Evolutionary conservation across 805 yeast species (phyloP).

Genomic region (Saturnispora gosingensis): DNA sequence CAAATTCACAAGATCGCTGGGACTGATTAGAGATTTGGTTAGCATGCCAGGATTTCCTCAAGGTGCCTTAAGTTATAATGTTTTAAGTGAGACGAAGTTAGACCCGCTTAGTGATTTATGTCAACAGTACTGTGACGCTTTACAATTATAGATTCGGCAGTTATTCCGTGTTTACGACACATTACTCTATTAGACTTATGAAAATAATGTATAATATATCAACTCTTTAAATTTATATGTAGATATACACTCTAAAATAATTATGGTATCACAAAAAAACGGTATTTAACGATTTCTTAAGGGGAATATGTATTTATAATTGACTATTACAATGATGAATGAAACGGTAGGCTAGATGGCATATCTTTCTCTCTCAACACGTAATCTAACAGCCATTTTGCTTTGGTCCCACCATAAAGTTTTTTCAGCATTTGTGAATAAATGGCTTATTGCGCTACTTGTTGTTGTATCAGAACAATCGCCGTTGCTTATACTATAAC

Average conservation of each 20-base stretch:
- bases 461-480: slow-evolving; percentile 15
- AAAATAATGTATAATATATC: not conserved
- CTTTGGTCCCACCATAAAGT: slow-evolving; percentile 24
- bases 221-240: not conserved
- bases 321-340: not conserved
- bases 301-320: not conserved
- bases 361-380: slow-evolving; percentile 28
- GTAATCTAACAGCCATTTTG: slow-evolving; percentile 25
- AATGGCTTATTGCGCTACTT: slow-evolving; percentile 10
- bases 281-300: not conserved
- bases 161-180: too few relatives aligned
- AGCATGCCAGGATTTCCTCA: slow-evolving; percentile 28
- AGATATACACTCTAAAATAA: not conserved
- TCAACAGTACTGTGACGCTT: slow-evolving; percentile 33
- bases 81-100: slow-evolving; percentile 29
- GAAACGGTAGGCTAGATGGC: not conserved
- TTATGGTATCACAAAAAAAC: not conserved
- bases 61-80: slow-evolving; percentile 30
- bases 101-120: slow-evolving; percentile 31
- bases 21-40: slow-evolving; percentile 26
- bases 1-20: slow-evolving; percentile 27
- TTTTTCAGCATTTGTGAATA: slow-evolving; percentile 22
- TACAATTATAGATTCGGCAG: slow-evolving; percentile 24
- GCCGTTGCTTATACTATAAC: slow-evolving; percentile 1
- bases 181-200: not conserved